Percentiles rank a stretch among this genome's conserved stretches.
Conservation (phyloP, 225 moss, liverwort and hornwort genomes). For the Physcomitrium patens region DNA sequence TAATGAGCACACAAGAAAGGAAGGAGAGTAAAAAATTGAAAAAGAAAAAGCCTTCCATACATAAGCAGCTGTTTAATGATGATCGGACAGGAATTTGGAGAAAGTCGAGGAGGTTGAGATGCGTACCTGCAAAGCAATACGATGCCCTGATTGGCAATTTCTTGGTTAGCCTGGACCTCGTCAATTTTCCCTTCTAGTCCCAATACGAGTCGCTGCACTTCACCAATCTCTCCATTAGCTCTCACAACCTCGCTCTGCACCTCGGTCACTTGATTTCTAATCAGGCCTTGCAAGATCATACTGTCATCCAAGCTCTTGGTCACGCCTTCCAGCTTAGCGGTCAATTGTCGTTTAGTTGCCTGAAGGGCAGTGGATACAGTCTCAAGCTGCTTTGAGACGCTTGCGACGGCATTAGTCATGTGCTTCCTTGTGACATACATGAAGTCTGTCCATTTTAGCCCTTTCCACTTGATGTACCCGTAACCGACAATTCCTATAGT, state of each 20-base stretch:
- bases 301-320: constrained; percentile 55
- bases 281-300: constrained; percentile 51
- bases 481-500: constrained; percentile 49
- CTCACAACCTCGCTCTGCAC: constrained; percentile 53
- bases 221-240: constrained; percentile 53
- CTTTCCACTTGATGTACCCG: constrained; percentile 60
- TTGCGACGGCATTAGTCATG: constrained; percentile 58
- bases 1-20: constrained; percentile 14
- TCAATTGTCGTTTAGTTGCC: constrained; percentile 52
- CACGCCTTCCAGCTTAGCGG: constrained; percentile 53
- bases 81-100: constrained; percentile 3
- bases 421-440: constrained; percentile 68
- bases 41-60: neutral
- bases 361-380: constrained; percentile 52
- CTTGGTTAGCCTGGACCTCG: constrained; percentile 56
- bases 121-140: constrained; percentile 49
- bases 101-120: neutral
- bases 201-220: constrained; percentile 57
- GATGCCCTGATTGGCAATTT: constrained; percentile 56
- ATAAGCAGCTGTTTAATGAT: neutral
- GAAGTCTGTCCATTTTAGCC: constrained; percentile 51
- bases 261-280: constrained; percentile 51
- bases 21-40: neutral
- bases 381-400: constrained; percentile 55
- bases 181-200: constrained; percentile 57